Conservation (phyloP, 176 grass and related monocot genomes). For the Avena eriantha region DNA sequence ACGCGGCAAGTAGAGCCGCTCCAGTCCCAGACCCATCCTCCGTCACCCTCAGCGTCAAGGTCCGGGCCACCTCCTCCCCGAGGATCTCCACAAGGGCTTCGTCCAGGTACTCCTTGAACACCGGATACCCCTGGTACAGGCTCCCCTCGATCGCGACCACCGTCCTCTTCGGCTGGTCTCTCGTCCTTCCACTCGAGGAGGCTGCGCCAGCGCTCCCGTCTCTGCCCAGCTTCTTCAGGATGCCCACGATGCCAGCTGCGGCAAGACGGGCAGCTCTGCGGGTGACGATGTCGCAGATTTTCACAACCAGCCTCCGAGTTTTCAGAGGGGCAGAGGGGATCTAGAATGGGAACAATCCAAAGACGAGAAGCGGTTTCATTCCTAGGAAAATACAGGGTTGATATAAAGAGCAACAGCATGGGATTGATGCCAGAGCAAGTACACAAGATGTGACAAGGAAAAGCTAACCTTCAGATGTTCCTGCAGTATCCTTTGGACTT, state of each 20-base stretch:
- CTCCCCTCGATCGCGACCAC: conserved; percentile 80
- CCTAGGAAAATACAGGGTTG: neutral
- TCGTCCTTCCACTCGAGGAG: conserved; percentile 51
- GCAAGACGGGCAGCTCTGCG: conserved; percentile 78
- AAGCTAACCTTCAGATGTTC: conserved; percentile 66
- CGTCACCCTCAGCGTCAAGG: conserved; percentile 59
- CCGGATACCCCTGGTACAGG: conserved; percentile 66
- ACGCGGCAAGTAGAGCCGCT: conserved; percentile 75
- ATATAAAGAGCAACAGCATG: neutral
- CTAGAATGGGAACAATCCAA: conserved; percentile 41
- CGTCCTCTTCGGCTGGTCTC: conserved; percentile 47
- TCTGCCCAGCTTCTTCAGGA: conserved; percentile 85
- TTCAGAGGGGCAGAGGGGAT: conserved; percentile 67
- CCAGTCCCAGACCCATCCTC: conserved; percentile 77
- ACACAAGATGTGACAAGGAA: neutral
- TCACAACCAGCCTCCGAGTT: conserved; percentile 67
- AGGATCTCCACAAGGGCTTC: conserved; percentile 84
- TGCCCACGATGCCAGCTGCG: conserved; percentile 74
- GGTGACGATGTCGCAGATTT: conserved; percentile 74
- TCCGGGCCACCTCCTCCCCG: conserved; percentile 74
- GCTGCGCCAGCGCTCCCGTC: conserved; percentile 53
- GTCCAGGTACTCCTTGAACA: conserved; percentile 79
- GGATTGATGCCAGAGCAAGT: neutral
- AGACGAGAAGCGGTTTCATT: neutral
- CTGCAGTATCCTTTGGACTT: conserved; percentile 71